These are phyloP conservation scores for Trichophyton schoenleinii DNA, from an alignment of 2,329 filamentous ascomycete genomes.

Conservation along the genomic window DNA sequence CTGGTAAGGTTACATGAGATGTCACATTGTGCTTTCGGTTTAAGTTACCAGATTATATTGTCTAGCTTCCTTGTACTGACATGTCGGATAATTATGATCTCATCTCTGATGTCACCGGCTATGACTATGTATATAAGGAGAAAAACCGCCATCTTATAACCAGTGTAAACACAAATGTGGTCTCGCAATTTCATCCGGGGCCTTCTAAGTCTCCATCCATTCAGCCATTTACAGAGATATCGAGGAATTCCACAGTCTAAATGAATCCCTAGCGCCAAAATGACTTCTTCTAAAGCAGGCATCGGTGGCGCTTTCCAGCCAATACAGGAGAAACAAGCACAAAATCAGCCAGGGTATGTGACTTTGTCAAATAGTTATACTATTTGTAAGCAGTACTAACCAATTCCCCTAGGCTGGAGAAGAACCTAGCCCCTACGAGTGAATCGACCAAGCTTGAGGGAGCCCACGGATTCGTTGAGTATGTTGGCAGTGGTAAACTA, in stretches of 20 bases:
- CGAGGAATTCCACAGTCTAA: not conserved
- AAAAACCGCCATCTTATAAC: not conserved
- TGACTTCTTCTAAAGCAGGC: slow-evolving; percentile 11
- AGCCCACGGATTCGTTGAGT: slow-evolving; percentile 21
- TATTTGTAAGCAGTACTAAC: not conserved
- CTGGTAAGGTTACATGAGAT: no score
- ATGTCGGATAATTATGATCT: not conserved
- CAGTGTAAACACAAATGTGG: not conserved
- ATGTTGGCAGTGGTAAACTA: slow-evolving; percentile 38
- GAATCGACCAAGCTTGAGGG: slow-evolving; percentile 25
- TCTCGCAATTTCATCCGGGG: not conserved
- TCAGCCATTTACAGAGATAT: not conserved
- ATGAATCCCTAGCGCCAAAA: slow-evolving; percentile 1
- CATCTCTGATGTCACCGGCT: not conserved
- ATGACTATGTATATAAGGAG: not conserved
- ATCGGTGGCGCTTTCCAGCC: slow-evolving; percentile 10
- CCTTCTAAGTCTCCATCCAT: not conserved
- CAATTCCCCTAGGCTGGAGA: slow-evolving; percentile 9
- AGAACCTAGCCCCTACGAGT: slow-evolving; percentile 21
- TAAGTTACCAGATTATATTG: not conserved
- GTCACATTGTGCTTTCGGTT: no score
- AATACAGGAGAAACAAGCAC: slow-evolving; percentile 8
- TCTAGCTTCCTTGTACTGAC: not conserved
- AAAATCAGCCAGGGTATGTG: slow-evolving; percentile 10
- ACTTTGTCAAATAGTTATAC: no score